Evolutionary conservation across 345 rosid genomes (phyloP), one percentile per base, ranked within the genome.

Genomic region (Eucalyptus dawsonii): DNA sequence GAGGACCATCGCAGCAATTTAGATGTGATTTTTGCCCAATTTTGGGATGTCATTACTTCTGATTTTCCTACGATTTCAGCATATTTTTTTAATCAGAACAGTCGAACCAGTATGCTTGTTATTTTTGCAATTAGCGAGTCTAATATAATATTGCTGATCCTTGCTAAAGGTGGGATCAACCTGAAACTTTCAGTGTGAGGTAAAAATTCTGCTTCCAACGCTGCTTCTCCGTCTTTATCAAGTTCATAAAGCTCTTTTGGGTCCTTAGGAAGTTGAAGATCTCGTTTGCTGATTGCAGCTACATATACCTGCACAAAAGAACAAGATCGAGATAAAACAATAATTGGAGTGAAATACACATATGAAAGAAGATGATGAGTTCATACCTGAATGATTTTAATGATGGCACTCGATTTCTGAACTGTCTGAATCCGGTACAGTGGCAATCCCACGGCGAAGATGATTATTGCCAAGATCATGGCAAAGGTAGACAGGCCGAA

Each of bases 221-320:
- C 93, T 76, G 92, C 92, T 90, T 92, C 95, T 87, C 91, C 89
- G 88, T 93, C 94, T n/a, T 56, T 86, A 85, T 91, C 89, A 60
- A 93, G 88, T 90, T 94, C 95, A 86, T 94, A 92, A 29, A 94
- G 91, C 88, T 94, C 94, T 6, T 51, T 37, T 80, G 94, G 92
- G 88, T 94, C 92, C 50, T 86, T 91, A 31, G 96, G 96, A 87
- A 94, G 92, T 80, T 85, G 44, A 89, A 95, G 95, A 51, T 93
- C 92, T 89, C 93, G 86, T 87, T 95, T 94, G 6, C 91, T 91
- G 81, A 93, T 62, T 22, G 97, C 93, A 29, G 94, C 95, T 85
- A 92, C 95, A 88, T 91, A 94, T 31, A 92, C 95, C 96, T 95
- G 91, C 3, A 69, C 83, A 88, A 29, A 50, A 88, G 56, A 27